Conservation (phyloP, 2,329 filamentous ascomycete species). For the Neopestalotiopsis rosae region DNA sequence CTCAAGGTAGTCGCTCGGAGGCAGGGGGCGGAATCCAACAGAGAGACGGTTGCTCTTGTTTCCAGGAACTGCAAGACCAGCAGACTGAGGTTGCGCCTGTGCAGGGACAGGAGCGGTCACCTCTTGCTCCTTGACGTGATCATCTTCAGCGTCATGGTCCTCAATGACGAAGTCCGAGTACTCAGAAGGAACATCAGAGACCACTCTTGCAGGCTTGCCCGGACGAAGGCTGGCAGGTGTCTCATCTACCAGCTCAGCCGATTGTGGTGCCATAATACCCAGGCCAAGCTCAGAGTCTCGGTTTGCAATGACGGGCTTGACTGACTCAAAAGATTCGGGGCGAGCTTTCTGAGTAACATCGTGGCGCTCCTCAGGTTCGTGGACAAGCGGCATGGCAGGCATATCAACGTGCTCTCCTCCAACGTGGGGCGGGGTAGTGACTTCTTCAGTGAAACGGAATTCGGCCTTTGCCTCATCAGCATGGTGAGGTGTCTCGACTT, state of each 20-base stretch:
- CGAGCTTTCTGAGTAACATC: slow-evolving; percentile 28
- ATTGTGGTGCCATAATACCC: slow-evolving; percentile 28
- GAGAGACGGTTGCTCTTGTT: slow-evolving; percentile 65
- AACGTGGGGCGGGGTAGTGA: slow-evolving; percentile 26
- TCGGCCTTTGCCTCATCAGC: slow-evolving; percentile 33
- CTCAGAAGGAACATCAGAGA: slow-evolving; percentile 28
- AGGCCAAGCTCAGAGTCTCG: slow-evolving; percentile 29
- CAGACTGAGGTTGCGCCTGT: slow-evolving; percentile 32
- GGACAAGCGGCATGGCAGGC: slow-evolving; percentile 41
- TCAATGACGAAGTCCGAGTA: slow-evolving; percentile 24
- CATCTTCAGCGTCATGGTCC: slow-evolving; percentile 34
- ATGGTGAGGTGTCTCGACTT: slow-evolving; percentile 15
- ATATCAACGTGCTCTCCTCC: slow-evolving; percentile 33
- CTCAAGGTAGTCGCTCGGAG: slow-evolving; percentile 78
- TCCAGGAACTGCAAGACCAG: slow-evolving; percentile 58
- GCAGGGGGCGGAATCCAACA: slow-evolving; percentile 81
- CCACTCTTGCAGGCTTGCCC: slow-evolving; percentile 41
- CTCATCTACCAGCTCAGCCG: slow-evolving; percentile 31
- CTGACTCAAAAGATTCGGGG: slow-evolving; percentile 30
- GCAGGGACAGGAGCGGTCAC: slow-evolving; percentile 28
- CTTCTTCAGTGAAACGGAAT: slow-evolving; percentile 43
- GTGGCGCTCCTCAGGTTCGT: slow-evolving; percentile 38
- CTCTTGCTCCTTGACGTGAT: slow-evolving; percentile 21
- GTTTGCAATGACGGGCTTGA: slow-evolving; percentile 26
- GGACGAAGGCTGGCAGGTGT: slow-evolving; percentile 37